Evolutionary conservation across 1,284 basidiomycete species (phyloP), one percentile per base, ranked within the genome.

Genomic region (Austroboletus novae-zelandiae): DNA sequence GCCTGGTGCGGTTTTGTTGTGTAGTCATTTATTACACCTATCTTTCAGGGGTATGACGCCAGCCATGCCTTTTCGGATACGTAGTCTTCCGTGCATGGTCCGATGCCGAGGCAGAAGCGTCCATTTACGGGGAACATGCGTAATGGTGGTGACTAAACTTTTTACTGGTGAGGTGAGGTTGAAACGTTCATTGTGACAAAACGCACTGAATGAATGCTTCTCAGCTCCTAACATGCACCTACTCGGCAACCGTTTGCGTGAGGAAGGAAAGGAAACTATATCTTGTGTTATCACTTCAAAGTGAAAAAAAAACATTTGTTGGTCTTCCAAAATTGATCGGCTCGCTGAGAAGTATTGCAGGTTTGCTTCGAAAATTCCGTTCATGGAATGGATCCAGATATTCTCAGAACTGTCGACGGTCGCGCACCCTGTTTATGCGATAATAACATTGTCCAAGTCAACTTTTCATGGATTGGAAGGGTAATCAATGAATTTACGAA

Each of bases 41-140:
- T 43, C 23, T 47, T 44, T 52, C 45, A 67, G 60, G 64, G 57
- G 13, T 60, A 60, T 42, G 51, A 32, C 61, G 61, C 51, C 58
- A 57, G 37, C 61, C 65, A 9, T 60, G 55, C 43, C 56, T 55
- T 17, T 59, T 58, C 17, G 59, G 60, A 9, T 61, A 63, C 29
- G 56, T 58, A 20, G 52, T 60, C 32, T 63, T 60, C 47, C 47
- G 59, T 9, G 53, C 61, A 17, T 65, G 58, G 64, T 60, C 61
- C 40, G 51, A 59, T 43, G 46, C 57, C 35, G 48, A 56, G 35
- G 54, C 50, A 29, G 48, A 52, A 34, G 64, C 59, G 20, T 47
- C 61, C 58, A 25, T 44, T 64, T 25, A 61, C 60, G 18, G 49
- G 50, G 35, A 61, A 46, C 37, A 35, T 62, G 43, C 48, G 48